Evolutionary conservation across 192 early-diverging fungal species (phyloP), one percentile per base, ranked within the genome.

Genomic region (Thamnidium elegans): DNA sequence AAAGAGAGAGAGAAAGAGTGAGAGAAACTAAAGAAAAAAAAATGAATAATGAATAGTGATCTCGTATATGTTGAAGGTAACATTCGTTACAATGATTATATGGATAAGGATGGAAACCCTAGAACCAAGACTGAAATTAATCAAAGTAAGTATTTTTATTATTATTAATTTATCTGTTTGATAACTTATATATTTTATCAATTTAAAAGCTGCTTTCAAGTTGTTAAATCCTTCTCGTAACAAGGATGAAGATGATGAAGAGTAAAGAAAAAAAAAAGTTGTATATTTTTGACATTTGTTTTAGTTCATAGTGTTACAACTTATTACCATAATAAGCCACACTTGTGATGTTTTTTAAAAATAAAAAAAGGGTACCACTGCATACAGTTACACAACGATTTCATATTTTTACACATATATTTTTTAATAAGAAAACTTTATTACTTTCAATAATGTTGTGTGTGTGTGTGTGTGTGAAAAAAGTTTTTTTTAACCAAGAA

Each of bases 21-120:
- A 32, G 5, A 36, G n/a, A 17, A 23, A 30, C 17, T 4, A 19
- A 56, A 36, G 7, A 13, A 36, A 56, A 56, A 56, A 11, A 7
- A 36, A 56, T 32, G 32, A 17, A 39, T 39, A 15, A 13, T 6
- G 8, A 45, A 11, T 44, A 76, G 88, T 34, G 79, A 80, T n/a
- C 66, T 84, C 39, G 80, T 90, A 11, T 84, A 82, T 66, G 78
- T 90, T 10, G 85, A 86, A 45, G 88, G 88, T 46, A 65, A 75
- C 7, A 72, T 90, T 23, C 82, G 82, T 51, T 88, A 88, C 70
- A 79, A 74, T 44, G 71, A 78, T 5, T 88, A 77, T 65, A 87
- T 79, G 32, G 80, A 82, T 66, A 86, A 87, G 80, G 85, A 87
- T 1, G 85, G 83, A 31, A 65, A 69, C 21, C 77, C 85, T 14